phyloP scores from a whole-genome alignment of 2,329 filamentous ascomycete genomes.

The Microdochium nivale region DNA sequence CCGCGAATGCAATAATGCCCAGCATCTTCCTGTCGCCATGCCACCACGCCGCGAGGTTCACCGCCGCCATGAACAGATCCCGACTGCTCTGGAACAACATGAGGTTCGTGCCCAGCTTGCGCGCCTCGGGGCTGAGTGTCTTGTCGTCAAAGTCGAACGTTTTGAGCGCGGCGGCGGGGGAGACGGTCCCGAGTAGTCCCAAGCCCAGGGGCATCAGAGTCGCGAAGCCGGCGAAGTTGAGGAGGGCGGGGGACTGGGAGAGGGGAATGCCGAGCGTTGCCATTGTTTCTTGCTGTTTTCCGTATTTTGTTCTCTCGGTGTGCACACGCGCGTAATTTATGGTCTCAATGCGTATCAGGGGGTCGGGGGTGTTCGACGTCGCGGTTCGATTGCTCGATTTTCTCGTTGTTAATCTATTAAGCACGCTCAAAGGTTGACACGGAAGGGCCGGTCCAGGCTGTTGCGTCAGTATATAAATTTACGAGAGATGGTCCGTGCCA shows the following conservation, averaged over 20 bases:
- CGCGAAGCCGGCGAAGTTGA: not conserved
- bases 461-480: not conserved
- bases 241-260: not conserved
- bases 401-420: not conserved
- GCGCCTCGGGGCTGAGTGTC: not conserved
- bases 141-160: not conserved
- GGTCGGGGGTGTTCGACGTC: not conserved
- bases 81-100: not conserved
- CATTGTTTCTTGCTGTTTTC: not conserved
- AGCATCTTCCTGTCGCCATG: not conserved
- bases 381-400: not conserved
- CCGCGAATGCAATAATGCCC: not conserved
- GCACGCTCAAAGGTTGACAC: not conserved
- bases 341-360: not conserved
- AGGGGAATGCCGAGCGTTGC: not conserved
- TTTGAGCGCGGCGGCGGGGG: not conserved
- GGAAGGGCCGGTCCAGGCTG: not conserved
- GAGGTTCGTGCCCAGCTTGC: not conserved
- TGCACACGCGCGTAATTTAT: not conserved
- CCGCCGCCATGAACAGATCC: not conserved
- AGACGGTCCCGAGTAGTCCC: not conserved
- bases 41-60: not conserved
- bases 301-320: not conserved
- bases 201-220: not conserved
- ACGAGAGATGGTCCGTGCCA: not conserved